Evolutionary conservation across 108 stramenopile species (phyloP).

Genomic region (Bacterosira constricta): DNA sequence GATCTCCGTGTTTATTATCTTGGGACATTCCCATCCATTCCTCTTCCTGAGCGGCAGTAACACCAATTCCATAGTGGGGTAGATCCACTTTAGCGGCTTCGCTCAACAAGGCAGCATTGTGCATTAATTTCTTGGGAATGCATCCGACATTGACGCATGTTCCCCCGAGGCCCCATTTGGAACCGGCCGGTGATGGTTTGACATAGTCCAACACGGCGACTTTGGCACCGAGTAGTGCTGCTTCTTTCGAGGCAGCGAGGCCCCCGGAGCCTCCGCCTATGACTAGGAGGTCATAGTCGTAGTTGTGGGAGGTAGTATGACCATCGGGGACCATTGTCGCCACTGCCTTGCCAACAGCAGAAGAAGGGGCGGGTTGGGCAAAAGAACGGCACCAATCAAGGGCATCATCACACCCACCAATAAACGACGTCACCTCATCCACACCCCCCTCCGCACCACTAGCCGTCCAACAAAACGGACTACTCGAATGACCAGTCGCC

Average conservation of each 20-base stretch:
- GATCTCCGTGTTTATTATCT: slow-evolving; percentile 24
- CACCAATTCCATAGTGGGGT: slow-evolving; percentile 74
- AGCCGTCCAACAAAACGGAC: slow-evolving; percentile 81
- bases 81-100: slow-evolving; percentile 63
- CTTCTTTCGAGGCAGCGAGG: slow-evolving; percentile 92
- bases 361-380: slow-evolving; percentile 29
- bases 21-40: slow-evolving; percentile 37
- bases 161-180: slow-evolving; percentile 97
- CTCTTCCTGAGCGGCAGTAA: slow-evolving; percentile 15
- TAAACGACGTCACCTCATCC: slow-evolving; percentile 60
- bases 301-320: slow-evolving; percentile 64
- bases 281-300: slow-evolving; percentile 97
- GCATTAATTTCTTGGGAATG: slow-evolving; percentile 99
- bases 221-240: slow-evolving; percentile 88
- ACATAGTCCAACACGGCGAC: slow-evolving; percentile 97
- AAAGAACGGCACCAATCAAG: slow-evolving; percentile 76
- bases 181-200: slow-evolving; percentile 93
- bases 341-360: background rate
- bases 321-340: slow-evolving; percentile 45
- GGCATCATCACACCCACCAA: slow-evolving; percentile 88
- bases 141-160: slow-evolving; percentile 97
- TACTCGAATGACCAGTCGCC: slow-evolving; percentile 17
- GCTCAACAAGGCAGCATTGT: slow-evolving; percentile 80
- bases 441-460: slow-evolving; percentile 34
- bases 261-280: slow-evolving; percentile 99